phyloP scores from a whole-genome alignment of 176 grass and related monocot genomes.

The Alloteropsis semialata region DNA sequence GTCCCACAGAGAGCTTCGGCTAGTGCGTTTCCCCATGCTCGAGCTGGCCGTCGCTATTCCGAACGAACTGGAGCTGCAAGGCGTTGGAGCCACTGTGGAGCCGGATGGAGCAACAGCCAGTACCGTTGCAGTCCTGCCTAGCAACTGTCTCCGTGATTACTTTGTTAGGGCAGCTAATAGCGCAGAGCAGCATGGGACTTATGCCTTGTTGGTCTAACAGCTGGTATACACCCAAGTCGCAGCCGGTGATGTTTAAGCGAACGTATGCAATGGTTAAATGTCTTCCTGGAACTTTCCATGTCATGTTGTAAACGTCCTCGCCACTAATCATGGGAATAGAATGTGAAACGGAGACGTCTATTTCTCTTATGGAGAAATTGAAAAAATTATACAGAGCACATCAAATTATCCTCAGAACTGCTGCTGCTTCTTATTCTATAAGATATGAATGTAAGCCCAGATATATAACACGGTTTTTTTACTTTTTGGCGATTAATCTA shows the following conservation, averaged over 20 bases:
- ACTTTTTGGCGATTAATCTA: no score
- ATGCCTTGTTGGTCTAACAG: background rate
- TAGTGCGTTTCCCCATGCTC: background rate
- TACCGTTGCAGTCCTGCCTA: constrained; percentile 11
- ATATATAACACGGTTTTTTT: no score
- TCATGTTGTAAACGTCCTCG: background rate
- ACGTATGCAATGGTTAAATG: fast-evolving
- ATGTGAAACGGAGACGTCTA: background rate
- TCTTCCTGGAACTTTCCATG: background rate
- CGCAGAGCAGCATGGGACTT: background rate
- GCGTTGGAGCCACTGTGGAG: fast-evolving
- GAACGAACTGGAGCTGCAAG: background rate
- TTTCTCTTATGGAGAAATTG: background rate
- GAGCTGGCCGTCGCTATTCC: no score
- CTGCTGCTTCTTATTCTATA: no score
- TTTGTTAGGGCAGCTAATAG: background rate
- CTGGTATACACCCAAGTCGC: background rate
- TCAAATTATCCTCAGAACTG: no score
- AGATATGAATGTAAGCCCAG: no score
- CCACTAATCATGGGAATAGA: background rate
- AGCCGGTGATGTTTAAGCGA: background rate
- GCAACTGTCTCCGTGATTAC: background rate
- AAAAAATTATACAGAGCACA: no score
- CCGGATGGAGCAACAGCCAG: background rate
- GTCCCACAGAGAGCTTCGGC: background rate